Evolutionary conservation across 2,329 filamentous ascomycete species (phyloP).

Genomic region (Xylariales sp.): DNA sequence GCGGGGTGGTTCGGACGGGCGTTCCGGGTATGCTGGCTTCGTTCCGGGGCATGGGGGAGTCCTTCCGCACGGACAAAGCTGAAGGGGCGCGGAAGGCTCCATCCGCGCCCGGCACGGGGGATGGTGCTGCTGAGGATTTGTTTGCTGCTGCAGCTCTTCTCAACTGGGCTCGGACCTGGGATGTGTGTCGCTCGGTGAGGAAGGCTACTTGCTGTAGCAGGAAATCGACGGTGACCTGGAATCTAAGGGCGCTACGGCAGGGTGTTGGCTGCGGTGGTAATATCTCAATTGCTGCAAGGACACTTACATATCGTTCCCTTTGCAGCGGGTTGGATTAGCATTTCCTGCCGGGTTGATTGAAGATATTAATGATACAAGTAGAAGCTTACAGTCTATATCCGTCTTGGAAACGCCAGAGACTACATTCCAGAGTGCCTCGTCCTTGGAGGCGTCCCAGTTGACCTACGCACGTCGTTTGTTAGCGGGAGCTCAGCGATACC

Average conservation of each 20-base stretch:
- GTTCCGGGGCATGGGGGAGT: slow-evolving; percentile 47
- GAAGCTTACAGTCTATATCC: slow-evolving; percentile 74
- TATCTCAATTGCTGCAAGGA: no score
- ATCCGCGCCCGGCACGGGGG: slow-evolving; percentile 51
- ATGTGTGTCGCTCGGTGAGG: slow-evolving; percentile 86
- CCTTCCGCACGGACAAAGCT: slow-evolving; percentile 52
- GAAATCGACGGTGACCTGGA: slow-evolving; percentile 83
- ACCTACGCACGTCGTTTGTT: slow-evolving; percentile 57
- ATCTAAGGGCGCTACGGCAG: slow-evolving; percentile 59
- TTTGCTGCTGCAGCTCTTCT: slow-evolving; percentile 63
- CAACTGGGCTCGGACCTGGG: slow-evolving; percentile 87
- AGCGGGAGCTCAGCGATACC: slow-evolving; percentile 8
- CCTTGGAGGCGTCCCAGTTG: slow-evolving; percentile 83
- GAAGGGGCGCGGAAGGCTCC: slow-evolving; percentile 43
- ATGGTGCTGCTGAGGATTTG: slow-evolving; percentile 52
- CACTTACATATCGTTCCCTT: slow-evolving; percentile 76
- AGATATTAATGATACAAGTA: slow-evolving; percentile 8
- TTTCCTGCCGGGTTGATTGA: no score
- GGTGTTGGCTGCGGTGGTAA: slow-evolving; percentile 15
- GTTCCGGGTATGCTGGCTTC: slow-evolving; percentile 41
- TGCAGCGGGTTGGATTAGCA: no score
- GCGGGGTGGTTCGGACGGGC: slow-evolving; percentile 36
- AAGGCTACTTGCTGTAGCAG: slow-evolving; percentile 90
- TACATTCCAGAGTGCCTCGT: slow-evolving; percentile 85
- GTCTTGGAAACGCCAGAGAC: slow-evolving; percentile 77